A percentile compares a stretch with the other conserved stretches of the same genome.
These are phyloP conservation scores for Biscogniauxia mediterranea DNA, from an alignment of 2,329 filamentous ascomycete species.

Conservation along the genomic window DNA sequence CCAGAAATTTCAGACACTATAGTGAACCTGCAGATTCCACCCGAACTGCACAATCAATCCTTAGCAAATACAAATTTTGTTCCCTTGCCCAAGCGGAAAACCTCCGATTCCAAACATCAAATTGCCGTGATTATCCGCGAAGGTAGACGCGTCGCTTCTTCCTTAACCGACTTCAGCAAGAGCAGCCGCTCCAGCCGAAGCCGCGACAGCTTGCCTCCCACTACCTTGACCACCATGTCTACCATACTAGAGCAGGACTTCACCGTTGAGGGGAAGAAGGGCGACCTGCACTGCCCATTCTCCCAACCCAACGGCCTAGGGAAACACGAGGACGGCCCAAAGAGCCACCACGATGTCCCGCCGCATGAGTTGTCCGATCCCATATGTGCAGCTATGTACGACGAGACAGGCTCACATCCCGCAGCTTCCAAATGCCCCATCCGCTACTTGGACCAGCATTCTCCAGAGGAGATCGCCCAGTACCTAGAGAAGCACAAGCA, in stretches of 20 bases:
- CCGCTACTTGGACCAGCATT: slow-evolving; percentile 86
- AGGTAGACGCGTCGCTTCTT: slow-evolving; percentile 57
- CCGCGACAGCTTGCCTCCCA: slow-evolving; percentile 46
- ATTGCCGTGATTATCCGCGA: slow-evolving; percentile 63
- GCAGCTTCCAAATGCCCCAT: slow-evolving; percentile 76
- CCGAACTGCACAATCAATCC: slow-evolving; percentile 46
- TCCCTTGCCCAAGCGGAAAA: slow-evolving; percentile 51
- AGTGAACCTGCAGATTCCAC: slow-evolving; percentile 64
- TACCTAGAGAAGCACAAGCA: slow-evolving; percentile 97
- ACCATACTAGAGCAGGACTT: slow-evolving; percentile 83
- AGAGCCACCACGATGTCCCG: slow-evolving; percentile 34
- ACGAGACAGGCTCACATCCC: slow-evolving; percentile 55
- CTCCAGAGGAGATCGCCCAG: slow-evolving; percentile 86
- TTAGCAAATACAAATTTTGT: slow-evolving; percentile 50
- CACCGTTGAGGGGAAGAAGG: slow-evolving; percentile 77
- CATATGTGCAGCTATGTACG: slow-evolving; percentile 63
- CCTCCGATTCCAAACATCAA: slow-evolving; percentile 51
- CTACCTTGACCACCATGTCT: slow-evolving; percentile 56
- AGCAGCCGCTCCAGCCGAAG: slow-evolving; percentile 50
- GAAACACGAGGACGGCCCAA: slow-evolving; percentile 32
- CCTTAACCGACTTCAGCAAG: slow-evolving; percentile 50
- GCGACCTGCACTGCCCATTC: slow-evolving; percentile 80
- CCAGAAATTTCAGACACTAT: slow-evolving; percentile 66
- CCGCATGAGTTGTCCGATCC: slow-evolving; percentile 54
- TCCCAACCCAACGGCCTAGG: slow-evolving; percentile 41